Base-by-base conservation (phyloP, 2,329 filamentous ascomycete genomes). In the Ophioceras dolichostomum region DNA sequence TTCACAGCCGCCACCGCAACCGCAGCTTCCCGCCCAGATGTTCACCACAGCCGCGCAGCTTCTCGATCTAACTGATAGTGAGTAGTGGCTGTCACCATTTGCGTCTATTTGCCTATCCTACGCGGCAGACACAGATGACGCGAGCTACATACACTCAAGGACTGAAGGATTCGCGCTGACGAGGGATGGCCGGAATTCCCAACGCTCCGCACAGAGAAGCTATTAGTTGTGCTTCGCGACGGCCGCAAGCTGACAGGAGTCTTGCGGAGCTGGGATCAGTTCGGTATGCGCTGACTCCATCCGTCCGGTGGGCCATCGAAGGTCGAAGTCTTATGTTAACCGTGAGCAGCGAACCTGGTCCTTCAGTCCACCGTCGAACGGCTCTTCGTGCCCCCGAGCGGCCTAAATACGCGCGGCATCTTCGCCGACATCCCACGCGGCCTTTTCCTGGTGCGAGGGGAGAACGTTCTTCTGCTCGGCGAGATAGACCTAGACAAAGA, bases 401-500 rank as follows among this genome's bases (percentile, higher is more conserved):
- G 56, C 53, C 33, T 54, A 55, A 37, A 40, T 5, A 41, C 40
- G 50, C 53, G 55, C 22, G 67, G 67, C 10, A 55, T 93, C 36
- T 96, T 86, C 56, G 84, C 86, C 42, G 91, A 98, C 56, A 74
- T 94, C 42, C 69, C 77, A 10, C 77, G 86, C 40, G 91, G 91
- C 35, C 77, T 94, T 44, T 96, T 91, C 62, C 73, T 96, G 26
- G 85, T 98, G 32, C 73, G 91, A 41, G 91, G 91, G 47, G 91
- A 98, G 64, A 98, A 98, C 57, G 91, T 98, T n/a, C 69, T 94
- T 36, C 68, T 98, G 32, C 72, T 96, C 14, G 91, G 91, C 27
- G 93, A 96, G 61, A 94, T 98, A 50, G 91, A 98, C 57, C 75
- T 98, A 18, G 91, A 98, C 65, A 86, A 83, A 53, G 91, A 98